Percentiles rank a stretch among this genome's conserved stretches.
Evolutionary conservation across 2,329 filamentous ascomycete genomes (phyloP).

Genomic region (Ophiocordyceps camponoti-leonardi): DNA sequence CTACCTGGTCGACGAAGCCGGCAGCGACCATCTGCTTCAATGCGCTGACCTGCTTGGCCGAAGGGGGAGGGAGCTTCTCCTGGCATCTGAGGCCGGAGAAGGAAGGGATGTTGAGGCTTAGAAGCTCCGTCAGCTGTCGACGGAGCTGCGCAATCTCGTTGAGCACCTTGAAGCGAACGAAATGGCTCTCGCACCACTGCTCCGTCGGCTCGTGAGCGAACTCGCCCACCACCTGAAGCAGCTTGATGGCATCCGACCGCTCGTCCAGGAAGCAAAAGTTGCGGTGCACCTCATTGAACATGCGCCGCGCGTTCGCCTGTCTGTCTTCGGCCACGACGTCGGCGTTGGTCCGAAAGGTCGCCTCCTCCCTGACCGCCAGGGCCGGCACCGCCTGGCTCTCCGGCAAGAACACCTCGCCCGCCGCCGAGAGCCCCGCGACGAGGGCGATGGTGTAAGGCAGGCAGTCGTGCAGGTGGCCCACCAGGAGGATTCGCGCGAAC

Average conservation of each 20-base stretch:
- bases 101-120: constrained; percentile 54
- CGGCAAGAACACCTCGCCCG: constrained; percentile 72
- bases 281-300: constrained; percentile 54
- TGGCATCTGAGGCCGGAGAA: constrained; percentile 39
- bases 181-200: constrained; percentile 65
- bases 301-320: constrained; percentile 43
- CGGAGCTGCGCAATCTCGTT: constrained; percentile 74
- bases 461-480: constrained; percentile 69
- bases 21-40: constrained; percentile 84
- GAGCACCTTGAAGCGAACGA: constrained; percentile 74
- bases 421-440: constrained; percentile 74
- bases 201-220: constrained; percentile 61
- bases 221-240: constrained; percentile 74
- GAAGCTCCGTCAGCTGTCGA: constrained; percentile 64
- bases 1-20: constrained; percentile 87
- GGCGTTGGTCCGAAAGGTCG: constrained; percentile 40
- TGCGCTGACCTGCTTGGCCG: constrained; percentile 53
- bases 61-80: constrained; percentile 40
- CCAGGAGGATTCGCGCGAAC: constrained; percentile 79
- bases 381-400: constrained; percentile 59
- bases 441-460: constrained; percentile 75
- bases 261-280: constrained; percentile 70
- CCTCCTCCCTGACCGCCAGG: constrained; percentile 26
- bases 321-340: constrained; percentile 57
- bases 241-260: constrained; percentile 74